phyloP scores from a whole-genome alignment of 805 yeast species.

The Priceomyces melissophilus region DNA sequence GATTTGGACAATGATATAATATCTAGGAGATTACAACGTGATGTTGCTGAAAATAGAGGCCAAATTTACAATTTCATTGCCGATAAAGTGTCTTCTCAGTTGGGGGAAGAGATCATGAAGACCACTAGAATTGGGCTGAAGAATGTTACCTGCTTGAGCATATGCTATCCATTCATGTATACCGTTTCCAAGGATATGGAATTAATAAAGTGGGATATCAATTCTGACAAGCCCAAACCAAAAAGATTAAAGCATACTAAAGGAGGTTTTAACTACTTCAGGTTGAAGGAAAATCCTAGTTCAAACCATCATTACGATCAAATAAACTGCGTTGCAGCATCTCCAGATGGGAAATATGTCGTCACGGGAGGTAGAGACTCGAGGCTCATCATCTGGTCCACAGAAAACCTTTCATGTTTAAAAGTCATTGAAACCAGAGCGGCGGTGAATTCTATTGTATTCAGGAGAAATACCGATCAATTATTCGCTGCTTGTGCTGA shows the following conservation, averaged over 20 bases:
- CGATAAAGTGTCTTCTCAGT: slow-evolving; percentile 41
- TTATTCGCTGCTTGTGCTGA: slow-evolving; percentile 92
- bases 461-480: slow-evolving; percentile 79
- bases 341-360: slow-evolving; percentile 82
- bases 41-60: slow-evolving; percentile 89
- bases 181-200: slow-evolving; percentile 81
- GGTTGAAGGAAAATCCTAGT: slow-evolving; percentile 45
- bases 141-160: slow-evolving; percentile 54
- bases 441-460: slow-evolving; percentile 66
- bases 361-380: slow-evolving; percentile 90
- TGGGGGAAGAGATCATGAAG: slow-evolving; percentile 33
- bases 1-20: slow-evolving; percentile 87
- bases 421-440: slow-evolving; percentile 79
- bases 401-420: slow-evolving; percentile 70
- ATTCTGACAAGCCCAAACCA: slow-evolving; percentile 50
- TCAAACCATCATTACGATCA: slow-evolving; percentile 75
- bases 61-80: slow-evolving; percentile 69
- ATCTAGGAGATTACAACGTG: slow-evolving; percentile 74
- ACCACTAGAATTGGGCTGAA: slow-evolving; percentile 60
- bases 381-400: slow-evolving; percentile 80
- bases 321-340: slow-evolving; percentile 73
- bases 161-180: slow-evolving; percentile 59
- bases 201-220: slow-evolving; percentile 75
- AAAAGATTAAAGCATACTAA: slow-evolving; percentile 57
- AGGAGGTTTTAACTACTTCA: slow-evolving; percentile 54